Conservation (phyloP, 345 rosid genomes). For the Hirschfeldia incana region DNA sequence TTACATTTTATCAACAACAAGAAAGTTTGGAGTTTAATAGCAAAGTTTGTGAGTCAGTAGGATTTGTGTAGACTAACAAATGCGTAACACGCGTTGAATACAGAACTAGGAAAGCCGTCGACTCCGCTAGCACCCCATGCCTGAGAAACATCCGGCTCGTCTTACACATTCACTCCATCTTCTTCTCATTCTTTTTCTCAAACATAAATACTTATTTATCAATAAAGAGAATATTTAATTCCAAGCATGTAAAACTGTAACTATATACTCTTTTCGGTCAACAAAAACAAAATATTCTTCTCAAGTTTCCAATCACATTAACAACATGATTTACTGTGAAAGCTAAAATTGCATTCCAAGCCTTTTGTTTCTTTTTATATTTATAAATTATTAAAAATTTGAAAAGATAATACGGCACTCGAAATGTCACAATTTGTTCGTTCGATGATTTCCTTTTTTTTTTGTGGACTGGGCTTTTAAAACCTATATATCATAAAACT, state of each 20-base stretch:
- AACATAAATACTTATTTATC: background rate
- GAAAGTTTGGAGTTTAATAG: conserved; percentile 20
- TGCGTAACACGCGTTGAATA: conserved; percentile 20
- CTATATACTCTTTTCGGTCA: background rate
- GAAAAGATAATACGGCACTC: background rate
- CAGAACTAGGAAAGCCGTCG: conserved; percentile 20
- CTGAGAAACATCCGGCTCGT: conserved; percentile 41
- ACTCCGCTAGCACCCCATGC: conserved; percentile 38
- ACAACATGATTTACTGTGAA: no score
- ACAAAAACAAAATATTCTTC: background rate
- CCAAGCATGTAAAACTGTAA: background rate
- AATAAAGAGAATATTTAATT: background rate
- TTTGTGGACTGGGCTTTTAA: background rate
- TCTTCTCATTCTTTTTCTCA: background rate
- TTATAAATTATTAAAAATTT: background rate
- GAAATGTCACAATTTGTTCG: background rate
- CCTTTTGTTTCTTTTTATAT: background rate
- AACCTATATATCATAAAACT: background rate
- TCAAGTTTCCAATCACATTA: background rate
- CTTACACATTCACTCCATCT: conserved; percentile 5
- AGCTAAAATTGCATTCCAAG: background rate
- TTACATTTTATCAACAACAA: conserved; percentile 15
- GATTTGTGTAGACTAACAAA: conserved; percentile 18
- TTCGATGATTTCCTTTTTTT: background rate
- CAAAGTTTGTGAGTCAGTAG: conserved; percentile 13